phyloP scores from a whole-genome alignment of 2,329 filamentous ascomycete genomes.

The Ophiosphaerella herpotricha region DNA sequence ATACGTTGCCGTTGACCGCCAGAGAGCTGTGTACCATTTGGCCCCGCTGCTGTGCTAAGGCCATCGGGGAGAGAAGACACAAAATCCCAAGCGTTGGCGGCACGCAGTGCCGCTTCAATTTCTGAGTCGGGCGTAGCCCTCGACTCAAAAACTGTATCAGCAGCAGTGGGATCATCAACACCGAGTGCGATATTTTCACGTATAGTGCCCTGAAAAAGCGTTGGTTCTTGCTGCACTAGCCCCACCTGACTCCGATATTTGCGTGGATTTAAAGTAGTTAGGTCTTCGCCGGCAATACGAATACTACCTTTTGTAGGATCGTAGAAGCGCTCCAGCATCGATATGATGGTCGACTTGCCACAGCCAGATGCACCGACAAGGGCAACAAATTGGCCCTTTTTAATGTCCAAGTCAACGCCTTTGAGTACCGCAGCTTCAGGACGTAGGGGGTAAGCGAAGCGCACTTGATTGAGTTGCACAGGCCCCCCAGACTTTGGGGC shows the following conservation, averaged over 20 bases:
- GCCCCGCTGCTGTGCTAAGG: conserved; percentile 8
- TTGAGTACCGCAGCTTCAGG: conserved; percentile 1
- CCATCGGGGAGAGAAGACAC: conserved; percentile 57
- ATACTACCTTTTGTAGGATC: conserved; percentile 74
- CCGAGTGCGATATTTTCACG: conserved; percentile 80
- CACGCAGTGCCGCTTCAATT: conserved; percentile 75
- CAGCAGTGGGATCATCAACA: conserved; percentile 34
- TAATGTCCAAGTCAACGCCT: conserved; percentile 49
- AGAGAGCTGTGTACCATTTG: conserved; percentile 39
- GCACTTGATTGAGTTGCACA: conserved; percentile 5
- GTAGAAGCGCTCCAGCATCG: conserved; percentile 88
- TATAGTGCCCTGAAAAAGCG: conserved; percentile 86
- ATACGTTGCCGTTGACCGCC: conserved; percentile 50
- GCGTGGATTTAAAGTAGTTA: conserved; percentile 64
- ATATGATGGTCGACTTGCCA: conserved; percentile 89
- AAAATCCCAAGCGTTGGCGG: conserved; percentile 45
- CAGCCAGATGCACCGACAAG: conserved; percentile 89
- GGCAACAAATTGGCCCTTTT: conserved; percentile 34
- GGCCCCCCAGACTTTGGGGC: conserved; percentile 3
- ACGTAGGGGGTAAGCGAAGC: conserved; percentile 4
- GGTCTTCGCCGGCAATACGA: conserved; percentile 66
- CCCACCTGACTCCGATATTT: conserved; percentile 74
- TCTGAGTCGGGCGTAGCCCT: neutral
- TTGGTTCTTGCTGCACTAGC: conserved; percentile 89
- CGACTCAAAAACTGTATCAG: neutral